Evolutionary conservation across 768 basidiomycete genomes (phyloP), one percentile per base, ranked within the genome.

Genomic region (Tylopilus felleus): DNA sequence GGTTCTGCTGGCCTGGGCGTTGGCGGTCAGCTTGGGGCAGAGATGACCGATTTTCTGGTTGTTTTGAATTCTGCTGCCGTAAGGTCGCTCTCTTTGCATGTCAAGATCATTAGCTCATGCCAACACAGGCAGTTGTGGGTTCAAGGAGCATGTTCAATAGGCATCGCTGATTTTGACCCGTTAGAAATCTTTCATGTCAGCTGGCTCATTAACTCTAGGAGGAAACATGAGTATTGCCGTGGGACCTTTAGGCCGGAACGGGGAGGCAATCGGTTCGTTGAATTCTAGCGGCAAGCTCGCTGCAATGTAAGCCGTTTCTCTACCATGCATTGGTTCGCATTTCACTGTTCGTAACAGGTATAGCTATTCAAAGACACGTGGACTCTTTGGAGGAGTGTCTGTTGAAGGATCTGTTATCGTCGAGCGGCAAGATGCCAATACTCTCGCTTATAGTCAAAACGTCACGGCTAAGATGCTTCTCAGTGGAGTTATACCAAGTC

Each of bases 351-450:
- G 14, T 16, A 10, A 27, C 64, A 90, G 88, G 86, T 92, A 93
- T 70, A 90, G 86, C 65, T 93, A 93, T 65, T 89, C 87, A 8
- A 96, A 95, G 69, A 94, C 94, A 1, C 83, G 90, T 50, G 96
- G 96, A 21, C 80, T 98, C 4, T 98, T 97, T 56, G 95, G 96
- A 28, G 96, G 96, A 6, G 78, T 97, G 12, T 93, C 90, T 17
- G 68, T 91, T 12, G 89, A 91, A 74, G 93, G 93, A 13, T 90
- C 89, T 1, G 85, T 97, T 47, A 94, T 98, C 55, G 80, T 97
- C 16, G 96, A 97, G 71, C 83, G 96, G 36, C 89, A 93, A 65
- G 96, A 99, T 69, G 92, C 93, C 9, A 98, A 97, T 65, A 75
- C 82, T 1, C 77, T 85, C 46, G 95, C 95, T 3, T 97, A 97